phyloP scores from a whole-genome alignment of 2,329 filamentous ascomycete genomes.

The Sclerotinia spermophila region DNA sequence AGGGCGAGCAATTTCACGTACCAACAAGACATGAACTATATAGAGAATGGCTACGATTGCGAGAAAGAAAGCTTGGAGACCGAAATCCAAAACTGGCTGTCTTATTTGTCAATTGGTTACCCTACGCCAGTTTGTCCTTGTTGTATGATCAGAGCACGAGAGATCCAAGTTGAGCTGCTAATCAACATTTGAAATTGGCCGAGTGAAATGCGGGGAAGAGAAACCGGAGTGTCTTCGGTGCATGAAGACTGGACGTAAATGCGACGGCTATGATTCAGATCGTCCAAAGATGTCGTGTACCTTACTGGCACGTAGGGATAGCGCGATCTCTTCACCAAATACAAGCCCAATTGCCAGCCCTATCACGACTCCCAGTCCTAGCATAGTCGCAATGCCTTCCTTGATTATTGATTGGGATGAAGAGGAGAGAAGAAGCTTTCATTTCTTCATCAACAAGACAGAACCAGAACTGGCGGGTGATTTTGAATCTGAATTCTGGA shows the following conservation, averaged over 20 bases:
- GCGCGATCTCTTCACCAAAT: neutral
- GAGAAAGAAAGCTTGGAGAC: constrained; percentile 32
- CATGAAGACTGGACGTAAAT: constrained; percentile 32
- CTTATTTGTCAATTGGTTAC: constrained; percentile 33
- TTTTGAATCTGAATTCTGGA: constrained; percentile 31
- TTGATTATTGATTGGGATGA: neutral
- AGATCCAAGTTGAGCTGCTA: constrained; percentile 1
- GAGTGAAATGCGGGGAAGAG: constrained; percentile 35
- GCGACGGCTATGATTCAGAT: constrained; percentile 32
- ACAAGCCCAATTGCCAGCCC: neutral
- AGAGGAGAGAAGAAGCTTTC: constrained; percentile 20
- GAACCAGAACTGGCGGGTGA: constrained; percentile 28
- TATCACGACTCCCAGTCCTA: neutral
- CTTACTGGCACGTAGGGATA: neutral
- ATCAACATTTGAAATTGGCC: constrained; percentile 26
- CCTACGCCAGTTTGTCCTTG: neutral
- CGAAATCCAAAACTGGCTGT: constrained; percentile 32
- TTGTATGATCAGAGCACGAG: neutral
- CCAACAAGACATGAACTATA: neutral
- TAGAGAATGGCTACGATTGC: constrained; percentile 4
- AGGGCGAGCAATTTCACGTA: neutral
- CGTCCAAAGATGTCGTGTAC: neutral
- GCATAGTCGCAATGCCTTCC: neutral
- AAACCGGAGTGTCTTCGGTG: constrained; percentile 33
- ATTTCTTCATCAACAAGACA: constrained; percentile 30